Base-by-base conservation (phyloP, 2,329 filamentous ascomycete genomes). In the Calycina herbarum region DNA sequence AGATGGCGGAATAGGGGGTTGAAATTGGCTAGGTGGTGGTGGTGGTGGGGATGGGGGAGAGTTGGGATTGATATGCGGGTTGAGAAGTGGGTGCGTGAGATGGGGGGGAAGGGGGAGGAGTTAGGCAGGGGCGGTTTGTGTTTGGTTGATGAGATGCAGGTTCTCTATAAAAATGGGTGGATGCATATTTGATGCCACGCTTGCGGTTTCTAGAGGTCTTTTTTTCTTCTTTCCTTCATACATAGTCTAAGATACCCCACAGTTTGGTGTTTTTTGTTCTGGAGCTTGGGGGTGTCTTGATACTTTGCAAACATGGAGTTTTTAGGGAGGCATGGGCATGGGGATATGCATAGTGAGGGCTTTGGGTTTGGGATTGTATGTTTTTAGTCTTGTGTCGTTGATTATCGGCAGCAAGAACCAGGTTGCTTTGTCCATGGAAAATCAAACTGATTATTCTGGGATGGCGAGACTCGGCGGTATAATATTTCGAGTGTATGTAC, bases 81-180 rank as follows among this genome's bases (percentile, higher is more conserved):
- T 6, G 54, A 72, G 33, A 67, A 67, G 15, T 75, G 73, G 74
- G 66, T 59, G 20, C 20, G 27, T 64, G 71, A 27, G 66, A 66
- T 33, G 57, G 76, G 84, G 8, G 72, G 74, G 7, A 75, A 72
- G 27, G 77, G 72, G 63, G 76, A 76, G 68, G 72, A 71, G 68
- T 42, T 29, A 56, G 67, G 51, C 69, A 75, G 13, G 83, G 85
- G 84, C 7, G 74, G 76, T 58, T 80, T 82, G 66, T 88, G 85
- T 69, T 72, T 87, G 70, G 82, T 88, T 58, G 83, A 87, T 70
- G 85, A 88, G 77, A 86, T 86, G 82, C 85, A 88, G 72, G 82
- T 88, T 27, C 74, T 88, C 64, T 81, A 79, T 48, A 77, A 79
- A 67, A 85, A 83, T 71, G 85, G 85, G 2, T 88, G 85, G 86